Conservation (phyloP, 2,329 filamentous ascomycete genomes). For the Dactylellina cionopaga region DNA sequence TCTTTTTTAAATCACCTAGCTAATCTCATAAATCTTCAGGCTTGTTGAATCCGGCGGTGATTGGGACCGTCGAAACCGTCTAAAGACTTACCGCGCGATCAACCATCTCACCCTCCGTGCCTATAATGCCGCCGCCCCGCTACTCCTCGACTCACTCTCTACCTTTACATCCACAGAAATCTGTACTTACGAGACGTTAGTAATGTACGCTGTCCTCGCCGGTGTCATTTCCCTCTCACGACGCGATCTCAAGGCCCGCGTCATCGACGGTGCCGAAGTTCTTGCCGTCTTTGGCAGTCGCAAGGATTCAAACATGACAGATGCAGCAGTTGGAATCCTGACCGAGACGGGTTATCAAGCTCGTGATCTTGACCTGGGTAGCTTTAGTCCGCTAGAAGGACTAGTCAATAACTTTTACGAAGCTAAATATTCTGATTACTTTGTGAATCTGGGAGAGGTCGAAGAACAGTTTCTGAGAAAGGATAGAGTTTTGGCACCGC, state of each 20-base stretch:
- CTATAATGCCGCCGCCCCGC: constrained; percentile 86
- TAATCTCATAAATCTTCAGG: constrained; percentile 60
- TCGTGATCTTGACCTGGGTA: constrained; percentile 80
- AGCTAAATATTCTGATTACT: constrained; percentile 94
- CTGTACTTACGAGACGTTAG: constrained; percentile 93
- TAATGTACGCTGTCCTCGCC: constrained; percentile 93
- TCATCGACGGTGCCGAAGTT: constrained; percentile 97
- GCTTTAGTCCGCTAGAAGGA: constrained; percentile 87
- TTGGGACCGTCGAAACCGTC: constrained; percentile 96
- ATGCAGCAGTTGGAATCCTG: constrained; percentile 68
- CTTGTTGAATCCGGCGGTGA: constrained; percentile 95
- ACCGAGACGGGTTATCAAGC: constrained; percentile 66
- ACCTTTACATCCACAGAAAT: constrained; percentile 99
- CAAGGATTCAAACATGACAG: constrained; percentile 79
- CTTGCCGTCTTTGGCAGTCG: constrained; percentile 92
- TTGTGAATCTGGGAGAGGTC: constrained; percentile 85
- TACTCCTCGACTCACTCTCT: constrained; percentile 94
- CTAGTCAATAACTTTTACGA: constrained; percentile 92
- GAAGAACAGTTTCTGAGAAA: constrained; percentile 94
- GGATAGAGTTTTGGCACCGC: constrained; percentile 94
- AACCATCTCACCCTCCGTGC: constrained; percentile 92
- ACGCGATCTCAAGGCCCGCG: constrained; percentile 98
- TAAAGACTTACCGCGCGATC: constrained; percentile 98
- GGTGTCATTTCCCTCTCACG: constrained; percentile 94
- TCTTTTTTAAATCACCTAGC: not conserved